Evolutionary conservation across 495 filamentous ascomycete species (phyloP), one percentile per base, ranked within the genome.

Genomic region (Penicillium daleae): DNA sequence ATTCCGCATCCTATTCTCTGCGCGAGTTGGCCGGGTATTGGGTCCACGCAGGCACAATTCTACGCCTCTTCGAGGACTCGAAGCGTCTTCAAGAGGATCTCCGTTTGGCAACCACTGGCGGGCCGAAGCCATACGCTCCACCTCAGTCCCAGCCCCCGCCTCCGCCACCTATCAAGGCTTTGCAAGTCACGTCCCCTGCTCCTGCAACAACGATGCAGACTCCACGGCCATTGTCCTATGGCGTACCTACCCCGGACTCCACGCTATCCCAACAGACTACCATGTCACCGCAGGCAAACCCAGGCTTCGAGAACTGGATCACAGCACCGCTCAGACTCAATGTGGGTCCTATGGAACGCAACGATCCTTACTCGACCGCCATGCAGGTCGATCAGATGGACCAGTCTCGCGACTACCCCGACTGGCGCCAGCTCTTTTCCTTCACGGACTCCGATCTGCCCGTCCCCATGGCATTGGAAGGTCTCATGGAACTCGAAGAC

Each of bases 361-460:
- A 66, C 29, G 70, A 73, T 29, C 57, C 68, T 13, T 71, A 67
- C 56, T 62, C 71, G 10, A 66, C 50, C 49, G 61, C 51, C 21
- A 72, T 71, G 62, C 68, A 68, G 26, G 73, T 77, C 46, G 74
- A 79, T 32, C 65, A 71, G 2, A 68, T 77, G 37, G 76, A 78
- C 54, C 71, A 71, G 27, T 62, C 73, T 24, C 69, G 78, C 29
- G 78, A 80, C 53, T 73, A 71, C 24, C 74, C 77, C 4, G 79
- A 82, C 56, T 82, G 79, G 79, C 74, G 77, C 48, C 78, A 80
- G 55, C 68, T 82, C 6, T 82, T 82, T 62, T 76, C 78, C 13
- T 82, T 79, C 54, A 69, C 76, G 6, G 78, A 80, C 54, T 59
- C 73, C 22, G 78, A 80, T 33, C 70, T 79, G 26, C 74, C 79